Base-by-base conservation (phyloP, 371 early-diverging fungal species). In the Polyrhizophydium stewartii region DNA sequence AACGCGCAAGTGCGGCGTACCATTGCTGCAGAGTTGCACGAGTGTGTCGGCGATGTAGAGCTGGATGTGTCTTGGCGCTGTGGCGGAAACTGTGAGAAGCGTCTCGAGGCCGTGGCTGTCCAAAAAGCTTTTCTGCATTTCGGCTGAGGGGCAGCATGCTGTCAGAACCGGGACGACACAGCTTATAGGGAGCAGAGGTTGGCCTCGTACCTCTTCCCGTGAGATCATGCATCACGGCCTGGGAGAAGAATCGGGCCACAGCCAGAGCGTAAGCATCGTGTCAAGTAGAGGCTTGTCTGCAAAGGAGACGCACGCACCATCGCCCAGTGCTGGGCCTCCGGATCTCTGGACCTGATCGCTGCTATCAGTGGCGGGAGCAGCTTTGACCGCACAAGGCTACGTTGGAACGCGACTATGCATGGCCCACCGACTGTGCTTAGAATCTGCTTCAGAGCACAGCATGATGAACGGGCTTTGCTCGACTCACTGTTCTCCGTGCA, bases 311-410 rank as follows among this genome's bases (percentile, higher is more conserved):
- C 72, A 56, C 84, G 72, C 10, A 86, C 72, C 40, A 88, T 66
- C 16, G 89, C 81, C 91, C 91, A 90, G 51, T 87, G 88, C 27
- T 81, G 77, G 5, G 87, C 83, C 67, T 90, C 90, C 21, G 82
- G 85, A 59, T 90, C 91, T n/a, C 78, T 77, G 21, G 81, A 66
- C n/a, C 81, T 79, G n/a, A 90, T 63, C 7, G 49, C 49, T 7
- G 49, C 49, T 7, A 47, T 47, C 7, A 47, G 3, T 3, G 49
- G 7, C 3, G 49, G 49, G 28, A 47, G 3, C 22, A 47, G 49
- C 49, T 47, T 47, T 3, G 7, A n/a, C n/a, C n/a, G n/a, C n/a
- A n/a, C n/a, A n/a, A n/a, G n/a, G n/a, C n/a, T n/a, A n/a, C n/a
- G n/a, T n/a, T n/a, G n/a, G n/a, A n/a, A n/a, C n/a, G n/a, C n/a